phyloP scores from a whole-genome alignment of 2,329 filamentous ascomycete genomes.

The Calycina herbarum region DNA sequence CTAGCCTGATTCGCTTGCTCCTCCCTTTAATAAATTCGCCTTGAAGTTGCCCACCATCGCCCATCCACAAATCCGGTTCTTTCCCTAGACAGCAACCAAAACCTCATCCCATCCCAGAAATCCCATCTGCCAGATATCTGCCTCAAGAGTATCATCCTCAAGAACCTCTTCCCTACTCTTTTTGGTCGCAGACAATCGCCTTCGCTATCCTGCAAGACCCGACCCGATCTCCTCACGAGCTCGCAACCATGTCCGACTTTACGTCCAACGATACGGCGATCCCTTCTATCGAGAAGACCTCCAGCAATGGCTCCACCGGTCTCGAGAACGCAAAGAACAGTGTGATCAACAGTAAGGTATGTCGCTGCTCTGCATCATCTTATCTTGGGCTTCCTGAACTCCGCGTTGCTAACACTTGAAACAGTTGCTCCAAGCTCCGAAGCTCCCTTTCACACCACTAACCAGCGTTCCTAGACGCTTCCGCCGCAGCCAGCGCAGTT shows the following conservation, averaged over 20 bases:
- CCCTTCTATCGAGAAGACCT: conserved; percentile 30
- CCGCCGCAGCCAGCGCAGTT: conserved; percentile 36
- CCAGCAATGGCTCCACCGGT: conserved; percentile 18
- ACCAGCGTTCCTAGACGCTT: conserved; percentile 32
- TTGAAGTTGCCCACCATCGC: conserved; percentile 14
- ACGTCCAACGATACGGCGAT: conserved; percentile 24
- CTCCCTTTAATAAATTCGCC: conserved; percentile 25
- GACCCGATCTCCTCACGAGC: conserved; percentile 17
- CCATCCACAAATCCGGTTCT: conserved; percentile 16
- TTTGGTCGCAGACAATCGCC: not conserved
- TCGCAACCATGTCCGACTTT: conserved; percentile 29
- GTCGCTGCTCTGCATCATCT: conserved; percentile 12
- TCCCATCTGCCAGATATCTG: not conserved
- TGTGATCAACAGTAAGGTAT: conserved; percentile 34
- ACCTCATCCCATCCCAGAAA: not conserved
- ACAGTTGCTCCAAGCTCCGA: conserved; percentile 28
- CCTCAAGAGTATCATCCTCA: not conserved
- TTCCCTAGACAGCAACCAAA: conserved; percentile 7
- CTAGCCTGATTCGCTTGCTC: conserved; percentile 19
- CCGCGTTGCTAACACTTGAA: conserved; percentile 29
- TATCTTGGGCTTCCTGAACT: conserved; percentile 9
- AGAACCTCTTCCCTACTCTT: not conserved
- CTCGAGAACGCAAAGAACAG: conserved; percentile 30
- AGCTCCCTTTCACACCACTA: conserved; percentile 24
- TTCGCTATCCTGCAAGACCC: conserved; percentile 1